Conservation (phyloP, 441 rosid genomes). For the Jatropha podagrica region DNA sequence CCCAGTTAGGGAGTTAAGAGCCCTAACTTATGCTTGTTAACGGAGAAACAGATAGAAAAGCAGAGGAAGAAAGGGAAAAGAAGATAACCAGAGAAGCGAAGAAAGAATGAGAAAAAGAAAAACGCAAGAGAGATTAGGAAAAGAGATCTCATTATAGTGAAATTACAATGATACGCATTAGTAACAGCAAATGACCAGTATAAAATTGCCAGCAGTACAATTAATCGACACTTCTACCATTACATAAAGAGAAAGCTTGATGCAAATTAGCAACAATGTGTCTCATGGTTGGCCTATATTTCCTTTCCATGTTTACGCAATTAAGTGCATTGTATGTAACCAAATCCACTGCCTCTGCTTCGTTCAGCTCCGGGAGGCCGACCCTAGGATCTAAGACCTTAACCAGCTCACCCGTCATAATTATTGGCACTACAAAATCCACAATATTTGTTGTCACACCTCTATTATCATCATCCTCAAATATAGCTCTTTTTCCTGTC, state of each 20-base stretch:
- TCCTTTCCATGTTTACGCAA: too few species aligned
- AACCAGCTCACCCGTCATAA: constrained; percentile 38
- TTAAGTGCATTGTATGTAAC: not conserved
- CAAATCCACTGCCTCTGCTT: constrained; percentile 18
- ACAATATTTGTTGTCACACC: constrained; percentile 53
- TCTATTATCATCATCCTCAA: constrained; percentile 39
- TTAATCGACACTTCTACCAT: constrained; percentile 24
- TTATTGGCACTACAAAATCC: constrained; percentile 60
- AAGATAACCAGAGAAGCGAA: too few species aligned
- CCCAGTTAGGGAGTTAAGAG: too few species aligned
- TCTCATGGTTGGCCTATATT: constrained; percentile 45
- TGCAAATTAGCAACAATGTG: constrained; percentile 69
- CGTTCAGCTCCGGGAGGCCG: constrained; percentile 42
- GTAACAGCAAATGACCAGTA: too few species aligned
- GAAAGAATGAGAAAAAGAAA: too few species aligned
- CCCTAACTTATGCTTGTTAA: too few species aligned
- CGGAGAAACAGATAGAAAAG: too few species aligned
- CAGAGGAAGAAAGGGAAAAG: too few species aligned
- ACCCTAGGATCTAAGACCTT: constrained; percentile 56
- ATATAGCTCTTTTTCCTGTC: constrained; percentile 76
- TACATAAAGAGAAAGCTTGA: constrained; percentile 57
- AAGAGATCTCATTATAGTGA: too few species aligned
- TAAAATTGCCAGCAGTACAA: too few species aligned
- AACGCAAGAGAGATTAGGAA: too few species aligned
- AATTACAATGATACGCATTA: too few species aligned